Base-by-base conservation (phyloP, 1,284 basidiomycete genomes). In the Quambalaria eucalypti region DNA sequence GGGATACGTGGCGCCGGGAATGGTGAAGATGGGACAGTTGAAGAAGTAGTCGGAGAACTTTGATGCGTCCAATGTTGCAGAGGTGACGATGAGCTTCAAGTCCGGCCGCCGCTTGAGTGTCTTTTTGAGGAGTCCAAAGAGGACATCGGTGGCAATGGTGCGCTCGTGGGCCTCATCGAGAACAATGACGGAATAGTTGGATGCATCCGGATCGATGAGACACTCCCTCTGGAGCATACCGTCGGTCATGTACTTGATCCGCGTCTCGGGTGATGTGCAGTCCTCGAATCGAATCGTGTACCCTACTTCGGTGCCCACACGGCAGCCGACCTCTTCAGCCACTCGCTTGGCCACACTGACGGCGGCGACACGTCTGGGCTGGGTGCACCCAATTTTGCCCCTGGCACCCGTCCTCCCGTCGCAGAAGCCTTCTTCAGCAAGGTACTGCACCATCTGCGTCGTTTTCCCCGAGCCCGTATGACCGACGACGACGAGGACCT, bases 171-270 rank as follows among this genome's bases (percentile, higher is more conserved):
- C 93, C 78, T 99, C 93, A 77, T 99, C 93, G 69, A 99, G 81
- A 87, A 99, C 97, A 77, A 99, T 82, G 51, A 97, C 90, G 7
- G 89, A 90, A 77, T 99, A 99, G 48, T 84, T 83, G 53, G 84
- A 87, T 73, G 90, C 86, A 64, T 96, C 85, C 4, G 93, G 92
- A 73, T 99, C 95, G 66, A 97, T 87, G 47, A 99, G 80, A 70
- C 88, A 90, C 80, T 98, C 93, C 78, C 93, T 84, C 74, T 96
- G 88, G 12, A 99, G 82, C 90, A 99, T 96, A 80, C 93, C 95
- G 74, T 98, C 93, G 62, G 95, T 99, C 95, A 99, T 98, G 82
- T 95, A 98, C 78, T 98, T 99, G 82, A 99, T 97, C 71, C 87
- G 85, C 10, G 93, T 98, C 77, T 97, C 95, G 0, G 93, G 90